phyloP scores from a whole-genome alignment of 768 basidiomycete genomes.

The Tylopilus balloui region DNA sequence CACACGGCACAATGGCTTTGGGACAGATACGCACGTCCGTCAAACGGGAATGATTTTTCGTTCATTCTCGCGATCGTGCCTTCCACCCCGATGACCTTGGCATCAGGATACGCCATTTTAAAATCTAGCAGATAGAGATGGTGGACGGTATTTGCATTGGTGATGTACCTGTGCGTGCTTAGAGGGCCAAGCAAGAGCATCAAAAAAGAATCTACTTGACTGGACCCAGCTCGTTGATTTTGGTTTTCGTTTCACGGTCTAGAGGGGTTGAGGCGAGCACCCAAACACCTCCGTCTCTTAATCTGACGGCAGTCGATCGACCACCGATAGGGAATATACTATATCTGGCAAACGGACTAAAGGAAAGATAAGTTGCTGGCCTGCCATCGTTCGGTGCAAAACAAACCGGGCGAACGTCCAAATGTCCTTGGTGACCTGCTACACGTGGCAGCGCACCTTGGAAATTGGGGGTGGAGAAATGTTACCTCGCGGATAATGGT shows the following conservation, averaged over 20 bases:
- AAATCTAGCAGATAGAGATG: constrained; percentile 59
- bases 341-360: constrained; percentile 63
- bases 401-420: constrained; percentile 64
- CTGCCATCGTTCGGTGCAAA: neutral
- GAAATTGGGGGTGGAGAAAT: neutral
- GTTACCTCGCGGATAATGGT: constrained; percentile 43
- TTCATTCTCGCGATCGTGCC: constrained; percentile 48
- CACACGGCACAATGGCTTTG: neutral
- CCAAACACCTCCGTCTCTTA: constrained; percentile 69
- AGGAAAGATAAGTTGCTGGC: constrained; percentile 6
- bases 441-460: neutral
- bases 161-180: constrained; percentile 44
- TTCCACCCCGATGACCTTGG: constrained; percentile 66
- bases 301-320: constrained; percentile 73
- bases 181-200: neutral
- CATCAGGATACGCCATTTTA: constrained; percentile 65
- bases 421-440: constrained; percentile 47
- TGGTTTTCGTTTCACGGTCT: constrained; percentile 57
- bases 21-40: constrained; percentile 50
- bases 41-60: constrained; percentile 51
- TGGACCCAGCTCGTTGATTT: constrained; percentile 58
- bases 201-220: constrained; percentile 45
- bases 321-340: constrained; percentile 75
- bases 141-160: constrained; percentile 56
- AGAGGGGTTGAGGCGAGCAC: constrained; percentile 78